These are phyloP conservation scores for Thielaviopsis euricoi DNA, from an alignment of 2,329 filamentous ascomycete genomes.

Conservation along the genomic window DNA sequence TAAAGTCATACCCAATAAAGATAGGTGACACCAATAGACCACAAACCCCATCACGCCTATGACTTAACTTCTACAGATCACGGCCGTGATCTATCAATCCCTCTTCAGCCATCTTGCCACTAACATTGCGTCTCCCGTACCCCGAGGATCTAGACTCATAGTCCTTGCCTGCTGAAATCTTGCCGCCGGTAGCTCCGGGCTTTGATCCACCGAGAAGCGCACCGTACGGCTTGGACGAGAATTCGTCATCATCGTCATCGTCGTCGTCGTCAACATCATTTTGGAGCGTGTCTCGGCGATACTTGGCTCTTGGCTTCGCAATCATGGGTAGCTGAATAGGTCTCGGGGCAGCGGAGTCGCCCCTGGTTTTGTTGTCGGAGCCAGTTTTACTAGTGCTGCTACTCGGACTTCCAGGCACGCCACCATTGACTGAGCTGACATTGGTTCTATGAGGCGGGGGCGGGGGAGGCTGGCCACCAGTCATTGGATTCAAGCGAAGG, in stretches of 20 bases:
- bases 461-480: slow-evolving; percentile 18
- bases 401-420: slow-evolving; percentile 17
- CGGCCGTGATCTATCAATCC: slow-evolving; percentile 24
- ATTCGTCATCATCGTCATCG: slow-evolving; percentile 31
- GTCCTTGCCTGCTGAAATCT: slow-evolving; percentile 42
- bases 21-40: too few relatives aligned
- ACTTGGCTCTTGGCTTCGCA: background rate
- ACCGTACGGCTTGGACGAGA: slow-evolving; percentile 43
- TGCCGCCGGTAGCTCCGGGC: slow-evolving; percentile 33
- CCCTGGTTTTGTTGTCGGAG: slow-evolving; percentile 21
- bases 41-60: background rate
- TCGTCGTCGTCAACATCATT: slow-evolving; percentile 24
- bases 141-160: slow-evolving; percentile 22
- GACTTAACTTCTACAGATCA: background rate
- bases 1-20: too few relatives aligned
- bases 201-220: slow-evolving; percentile 36
- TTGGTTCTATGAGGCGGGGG: slow-evolving; percentile 20
- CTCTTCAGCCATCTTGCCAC: slow-evolving; percentile 59
- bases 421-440: slow-evolving; percentile 30
- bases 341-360: slow-evolving; percentile 11
- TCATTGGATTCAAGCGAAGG: background rate
- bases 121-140: slow-evolving; percentile 43
- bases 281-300: background rate
- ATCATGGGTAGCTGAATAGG: slow-evolving; percentile 15
- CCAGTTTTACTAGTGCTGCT: slow-evolving; percentile 30